Conservation (phyloP, 163 green algal species). For the Dunaliella salina region DNA sequence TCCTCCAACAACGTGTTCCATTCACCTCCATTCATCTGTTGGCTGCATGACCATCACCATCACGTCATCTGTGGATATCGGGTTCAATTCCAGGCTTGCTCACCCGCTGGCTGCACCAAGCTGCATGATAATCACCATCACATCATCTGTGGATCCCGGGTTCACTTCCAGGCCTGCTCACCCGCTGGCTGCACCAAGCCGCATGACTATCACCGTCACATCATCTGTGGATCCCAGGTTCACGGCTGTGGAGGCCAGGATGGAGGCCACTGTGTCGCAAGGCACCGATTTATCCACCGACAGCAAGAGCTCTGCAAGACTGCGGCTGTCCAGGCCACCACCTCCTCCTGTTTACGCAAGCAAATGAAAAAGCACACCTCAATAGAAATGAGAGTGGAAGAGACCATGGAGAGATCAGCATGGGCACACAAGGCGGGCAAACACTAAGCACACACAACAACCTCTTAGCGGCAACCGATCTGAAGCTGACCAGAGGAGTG, state of each 20-base stretch:
- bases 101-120: conserved; percentile 32
- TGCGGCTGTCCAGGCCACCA: conserved; percentile 66
- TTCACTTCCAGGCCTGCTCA: too few species aligned
- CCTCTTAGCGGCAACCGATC: too few species aligned
- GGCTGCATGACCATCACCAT: too few species aligned
- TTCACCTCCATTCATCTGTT: too few species aligned
- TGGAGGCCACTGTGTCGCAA: conserved; percentile 34
- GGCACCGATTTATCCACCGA: neutral
- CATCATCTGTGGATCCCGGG: conserved; percentile 78
- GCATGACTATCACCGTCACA: conserved; percentile 74
- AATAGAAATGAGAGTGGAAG: too few species aligned
- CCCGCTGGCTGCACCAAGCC: conserved; percentile 35
- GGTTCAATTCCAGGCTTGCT: too few species aligned
- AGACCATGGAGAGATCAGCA: too few species aligned
- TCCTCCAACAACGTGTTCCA: too few species aligned
- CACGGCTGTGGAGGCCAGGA: conserved; percentile 46
- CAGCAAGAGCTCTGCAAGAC: conserved; percentile 7
- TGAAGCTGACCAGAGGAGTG: too few species aligned
- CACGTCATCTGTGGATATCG: too few species aligned
- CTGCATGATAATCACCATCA: conserved; percentile 73
- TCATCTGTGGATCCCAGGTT: conserved; percentile 79
- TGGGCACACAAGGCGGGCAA: neutral
- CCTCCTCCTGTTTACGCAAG: conserved; percentile 47
- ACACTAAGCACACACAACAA: neutral
- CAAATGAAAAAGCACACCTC: neutral